Evolutionary conservation across 495 filamentous ascomycete species (phyloP).

Genomic region (Letharia columbiana): DNA sequence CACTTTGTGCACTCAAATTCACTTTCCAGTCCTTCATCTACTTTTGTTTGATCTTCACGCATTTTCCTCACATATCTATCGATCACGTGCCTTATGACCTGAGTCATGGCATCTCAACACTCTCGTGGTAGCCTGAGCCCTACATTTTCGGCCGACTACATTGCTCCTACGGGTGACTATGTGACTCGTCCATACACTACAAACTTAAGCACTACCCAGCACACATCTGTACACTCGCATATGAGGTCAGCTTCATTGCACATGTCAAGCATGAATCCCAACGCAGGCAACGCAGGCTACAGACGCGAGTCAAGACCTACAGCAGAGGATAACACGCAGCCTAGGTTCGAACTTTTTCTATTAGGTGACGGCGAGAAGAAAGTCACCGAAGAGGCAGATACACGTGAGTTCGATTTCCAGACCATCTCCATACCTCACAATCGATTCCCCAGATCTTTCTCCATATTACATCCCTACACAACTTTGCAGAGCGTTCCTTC

Average conservation of each 20-base stretch:
- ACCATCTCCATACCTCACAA: neutral
- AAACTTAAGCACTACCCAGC: neutral
- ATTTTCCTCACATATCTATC: neutral
- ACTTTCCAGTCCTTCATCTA: neutral
- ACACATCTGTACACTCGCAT: neutral
- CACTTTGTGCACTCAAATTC: neutral
- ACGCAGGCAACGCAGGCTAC: neutral
- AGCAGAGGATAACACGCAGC: conserved; percentile 22
- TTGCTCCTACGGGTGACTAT: neutral
- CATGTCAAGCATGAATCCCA: conserved; percentile 6
- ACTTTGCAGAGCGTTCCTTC: conserved; percentile 2
- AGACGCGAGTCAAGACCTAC: neutral
- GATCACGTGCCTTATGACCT: neutral
- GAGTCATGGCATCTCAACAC: neutral
- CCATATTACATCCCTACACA: neutral
- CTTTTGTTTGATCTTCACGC: neutral
- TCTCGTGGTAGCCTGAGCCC: neutral
- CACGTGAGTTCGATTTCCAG: conserved; percentile 50
- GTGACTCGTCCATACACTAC: neutral
- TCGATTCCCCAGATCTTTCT: neutral
- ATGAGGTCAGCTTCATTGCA: neutral
- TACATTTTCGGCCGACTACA: neutral
- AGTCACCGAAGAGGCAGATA: conserved; percentile 74
- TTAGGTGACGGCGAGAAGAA: conserved; percentile 85
- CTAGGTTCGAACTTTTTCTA: conserved; percentile 85